Evolutionary conservation across 495 filamentous ascomycete species (phyloP), one percentile per base, ranked within the genome.

Genomic region (Daldinia grandis): DNA sequence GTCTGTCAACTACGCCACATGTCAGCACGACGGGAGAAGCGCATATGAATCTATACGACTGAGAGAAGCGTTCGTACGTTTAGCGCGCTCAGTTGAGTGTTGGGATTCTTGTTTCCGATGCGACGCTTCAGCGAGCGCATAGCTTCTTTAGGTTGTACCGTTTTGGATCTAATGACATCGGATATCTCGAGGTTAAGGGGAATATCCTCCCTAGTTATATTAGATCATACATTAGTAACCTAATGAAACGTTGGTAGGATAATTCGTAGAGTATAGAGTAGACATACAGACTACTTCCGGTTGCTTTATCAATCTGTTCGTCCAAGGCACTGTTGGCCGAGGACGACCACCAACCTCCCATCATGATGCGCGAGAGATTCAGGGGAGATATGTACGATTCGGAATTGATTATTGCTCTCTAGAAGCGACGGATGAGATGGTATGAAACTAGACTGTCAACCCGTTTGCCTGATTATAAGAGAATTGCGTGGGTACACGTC

Each of bases 131-230:
- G 85, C 27, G 92, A 94, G 75, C 92, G 91, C 95, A 98, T 98
- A 50, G 95, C 95, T 78, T 98, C 95, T 78, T 94, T 97, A 38
- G 95, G 94, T 73, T 94, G 93, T 9, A 99, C 95, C 21, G 93
- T 95, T 80, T 98, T 98, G 61, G 94, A 97, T 73, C 95, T 89
- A 72, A 99, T 97, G 71, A 94, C 85, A 78, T 99, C 95, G 68
- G 94, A 97, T 70, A 99, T 97, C 78, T 99, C 95, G 72, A 99
- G 87, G 77, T 97, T 98, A 65, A 97, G 88, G 19, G 96, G 89
- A 76, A 99, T 97, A 78, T 99, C 94, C 81, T 98, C 95, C 68
- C 93, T 97, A 75, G n/a, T 21, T 38, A n/a, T 2, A 17, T 49
- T 42, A 42, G 15, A 44, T 44, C 0, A 7, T 24, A 47, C 9